A percentile compares a stretch with the other conserved stretches of the same genome.
phyloP scores from a whole-genome alignment of 768 basidiomycete species.

The Pholiota conissans region DNA sequence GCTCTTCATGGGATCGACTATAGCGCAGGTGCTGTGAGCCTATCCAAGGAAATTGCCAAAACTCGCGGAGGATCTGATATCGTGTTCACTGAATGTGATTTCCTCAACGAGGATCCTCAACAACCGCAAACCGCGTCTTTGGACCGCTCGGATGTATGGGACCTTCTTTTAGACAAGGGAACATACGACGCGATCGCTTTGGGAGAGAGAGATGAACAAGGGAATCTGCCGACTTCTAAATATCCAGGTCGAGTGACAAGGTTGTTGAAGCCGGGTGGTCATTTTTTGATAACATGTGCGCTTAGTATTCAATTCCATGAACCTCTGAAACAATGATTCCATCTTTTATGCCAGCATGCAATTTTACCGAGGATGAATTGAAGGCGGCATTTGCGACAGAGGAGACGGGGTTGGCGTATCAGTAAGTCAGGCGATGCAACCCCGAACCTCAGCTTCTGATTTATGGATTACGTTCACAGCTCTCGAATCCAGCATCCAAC shows the following conservation, averaged over 20 bases:
- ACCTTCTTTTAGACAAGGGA: constrained; percentile 83
- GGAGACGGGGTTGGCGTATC: constrained; percentile 55
- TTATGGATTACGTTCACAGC: constrained; percentile 35
- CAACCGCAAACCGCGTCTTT: constrained; percentile 22
- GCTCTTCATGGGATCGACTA: constrained; percentile 74
- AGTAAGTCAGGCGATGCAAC: constrained; percentile 44
- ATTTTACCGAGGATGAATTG: constrained; percentile 82
- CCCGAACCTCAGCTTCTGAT: background rate
- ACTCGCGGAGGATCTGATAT: constrained; percentile 43
- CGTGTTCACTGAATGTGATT: constrained; percentile 62
- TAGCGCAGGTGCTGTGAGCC: constrained; percentile 66
- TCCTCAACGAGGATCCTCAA: constrained; percentile 56
- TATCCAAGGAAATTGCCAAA: constrained; percentile 58
- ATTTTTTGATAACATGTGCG: constrained; percentile 82
- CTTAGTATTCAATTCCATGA: constrained; percentile 5
- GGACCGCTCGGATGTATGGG: constrained; percentile 48
- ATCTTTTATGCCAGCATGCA: constrained; percentile 57
- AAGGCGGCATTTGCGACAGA: constrained; percentile 48
- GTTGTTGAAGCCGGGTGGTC: constrained; percentile 64
- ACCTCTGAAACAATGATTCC: background rate
- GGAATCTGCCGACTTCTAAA: constrained; percentile 48
- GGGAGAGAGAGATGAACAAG: constrained; percentile 55
- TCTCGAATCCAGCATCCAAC: constrained; percentile 73
- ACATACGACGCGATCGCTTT: constrained; percentile 86
- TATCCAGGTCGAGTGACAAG: constrained; percentile 61